phyloP scores from a whole-genome alignment of 306 rosid genomes.

The Cicer judaicum region DNA sequence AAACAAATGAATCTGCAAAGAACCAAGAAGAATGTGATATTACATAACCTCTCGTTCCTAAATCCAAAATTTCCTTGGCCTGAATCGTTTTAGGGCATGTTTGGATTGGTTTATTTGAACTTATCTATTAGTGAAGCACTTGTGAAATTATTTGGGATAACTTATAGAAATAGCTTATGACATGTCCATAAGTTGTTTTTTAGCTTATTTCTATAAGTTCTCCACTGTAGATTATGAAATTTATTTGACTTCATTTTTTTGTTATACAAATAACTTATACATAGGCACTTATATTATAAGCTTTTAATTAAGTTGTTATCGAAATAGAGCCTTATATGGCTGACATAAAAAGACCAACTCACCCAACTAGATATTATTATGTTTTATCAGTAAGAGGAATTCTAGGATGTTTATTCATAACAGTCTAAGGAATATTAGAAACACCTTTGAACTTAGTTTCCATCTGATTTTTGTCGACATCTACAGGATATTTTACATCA shows the following conservation, averaged over 20 bases:
- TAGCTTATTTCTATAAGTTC: neutral
- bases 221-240: neutral
- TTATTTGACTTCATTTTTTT: neutral
- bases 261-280: no score
- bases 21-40: constrained; percentile 35
- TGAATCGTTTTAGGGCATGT: no score
- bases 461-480: constrained; percentile 7
- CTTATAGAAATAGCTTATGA: neutral
- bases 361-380: constrained; percentile 1
- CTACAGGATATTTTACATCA: constrained; percentile 1
- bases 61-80: no score
- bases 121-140: neutral
- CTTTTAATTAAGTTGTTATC: no score
- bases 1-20: constrained; percentile 84
- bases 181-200: neutral
- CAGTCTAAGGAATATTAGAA: neutral
- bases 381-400: constrained; percentile 11
- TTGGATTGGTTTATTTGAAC: neutral
- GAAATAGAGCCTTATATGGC: neutral
- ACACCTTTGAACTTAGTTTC: neutral
- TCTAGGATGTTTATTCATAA: constrained; percentile 6
- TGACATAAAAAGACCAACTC: constrained; percentile 13
- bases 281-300: no score
- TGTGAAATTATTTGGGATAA: neutral
- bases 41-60: constrained; percentile 8